These are phyloP conservation scores for Nelumbo lutea DNA, from an alignment of 164 flowering plant genomes.

Conservation along the genomic window DNA sequence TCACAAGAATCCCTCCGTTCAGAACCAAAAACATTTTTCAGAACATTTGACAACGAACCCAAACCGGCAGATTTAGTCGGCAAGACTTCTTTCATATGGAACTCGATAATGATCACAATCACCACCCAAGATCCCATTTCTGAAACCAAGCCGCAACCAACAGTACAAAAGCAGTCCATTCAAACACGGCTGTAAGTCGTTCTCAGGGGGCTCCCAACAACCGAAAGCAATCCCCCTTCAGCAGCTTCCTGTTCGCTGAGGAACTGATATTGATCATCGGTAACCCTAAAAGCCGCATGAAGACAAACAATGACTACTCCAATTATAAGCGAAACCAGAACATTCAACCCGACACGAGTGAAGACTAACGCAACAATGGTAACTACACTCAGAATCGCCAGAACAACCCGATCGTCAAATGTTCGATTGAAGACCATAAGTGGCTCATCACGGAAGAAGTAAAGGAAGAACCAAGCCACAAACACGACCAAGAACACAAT, in stretches of 20 bases:
- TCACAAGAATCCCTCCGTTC: background rate
- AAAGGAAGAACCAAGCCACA: conserved; percentile 55
- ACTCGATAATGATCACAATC: background rate
- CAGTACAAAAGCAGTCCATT: background rate
- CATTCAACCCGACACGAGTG: conserved; percentile 47
- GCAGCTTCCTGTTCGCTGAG: conserved; percentile 23
- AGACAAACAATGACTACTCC: conserved; percentile 36
- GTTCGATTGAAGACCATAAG: conserved; percentile 29
- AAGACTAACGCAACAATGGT: conserved; percentile 41
- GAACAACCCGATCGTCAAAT: conserved; percentile 44
- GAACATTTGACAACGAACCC: background rate
- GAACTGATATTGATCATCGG: conserved; percentile 42
- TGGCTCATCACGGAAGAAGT: conserved; percentile 50
- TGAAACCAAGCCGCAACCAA: background rate
- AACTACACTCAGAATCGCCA: conserved; percentile 25
- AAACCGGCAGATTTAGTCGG: background rate
- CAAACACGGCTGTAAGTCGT: conserved; percentile 2
- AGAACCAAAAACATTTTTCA: background rate
- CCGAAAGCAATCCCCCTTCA: conserved; percentile 33
- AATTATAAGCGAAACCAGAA: conserved; percentile 32
- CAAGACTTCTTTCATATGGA: background rate
- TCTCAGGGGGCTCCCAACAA: conserved; percentile 22
- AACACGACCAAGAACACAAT: conserved; percentile 44
- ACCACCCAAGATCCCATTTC: background rate
- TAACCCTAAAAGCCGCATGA: conserved; percentile 52